Conservation (phyloP, 1,139 yeast genomes). For the Starmera stellimalicola region DNA sequence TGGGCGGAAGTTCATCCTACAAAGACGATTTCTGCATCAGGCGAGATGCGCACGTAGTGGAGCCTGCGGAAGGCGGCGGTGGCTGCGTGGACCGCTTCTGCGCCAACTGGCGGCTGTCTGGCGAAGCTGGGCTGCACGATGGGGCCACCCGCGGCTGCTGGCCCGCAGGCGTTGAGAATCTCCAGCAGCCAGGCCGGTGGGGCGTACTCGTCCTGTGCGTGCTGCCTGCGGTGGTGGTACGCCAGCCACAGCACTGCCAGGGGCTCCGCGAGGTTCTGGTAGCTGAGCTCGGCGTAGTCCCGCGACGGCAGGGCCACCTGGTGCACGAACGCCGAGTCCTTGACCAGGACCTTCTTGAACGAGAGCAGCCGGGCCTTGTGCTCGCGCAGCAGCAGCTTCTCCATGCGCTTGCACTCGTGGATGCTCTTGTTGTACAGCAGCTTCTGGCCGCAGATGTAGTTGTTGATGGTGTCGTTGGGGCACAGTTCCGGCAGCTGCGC, state of each 20-base stretch:
- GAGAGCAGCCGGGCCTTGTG: neutral
- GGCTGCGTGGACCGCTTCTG: no score
- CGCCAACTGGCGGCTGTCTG: no score
- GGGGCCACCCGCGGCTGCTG: no score
- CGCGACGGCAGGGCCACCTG: neutral
- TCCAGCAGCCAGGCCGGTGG: neutral
- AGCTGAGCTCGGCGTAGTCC: neutral
- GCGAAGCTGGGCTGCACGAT: no score
- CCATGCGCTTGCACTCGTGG: neutral
- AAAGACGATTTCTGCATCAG: neutral
- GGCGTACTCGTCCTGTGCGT: neutral
- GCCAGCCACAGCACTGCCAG: neutral
- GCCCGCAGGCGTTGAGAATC: neutral
- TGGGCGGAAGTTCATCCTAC: no score
- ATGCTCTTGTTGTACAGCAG: neutral
- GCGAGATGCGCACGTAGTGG: neutral
- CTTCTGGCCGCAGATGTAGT: slow-evolving; percentile 6
- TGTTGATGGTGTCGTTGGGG: slow-evolving; percentile 3
- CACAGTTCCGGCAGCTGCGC: slow-evolving; percentile 1
- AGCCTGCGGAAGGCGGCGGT: neutral
- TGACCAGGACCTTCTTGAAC: slow-evolving; percentile 1
- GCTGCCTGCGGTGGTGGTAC: neutral
- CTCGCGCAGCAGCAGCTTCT: neutral
- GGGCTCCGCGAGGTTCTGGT: neutral
- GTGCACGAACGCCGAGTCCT: neutral